Evolutionary conservation across 768 basidiomycete genomes (phyloP), one percentile per base, ranked within the genome.

Genomic region (Mycena vitilis): DNA sequence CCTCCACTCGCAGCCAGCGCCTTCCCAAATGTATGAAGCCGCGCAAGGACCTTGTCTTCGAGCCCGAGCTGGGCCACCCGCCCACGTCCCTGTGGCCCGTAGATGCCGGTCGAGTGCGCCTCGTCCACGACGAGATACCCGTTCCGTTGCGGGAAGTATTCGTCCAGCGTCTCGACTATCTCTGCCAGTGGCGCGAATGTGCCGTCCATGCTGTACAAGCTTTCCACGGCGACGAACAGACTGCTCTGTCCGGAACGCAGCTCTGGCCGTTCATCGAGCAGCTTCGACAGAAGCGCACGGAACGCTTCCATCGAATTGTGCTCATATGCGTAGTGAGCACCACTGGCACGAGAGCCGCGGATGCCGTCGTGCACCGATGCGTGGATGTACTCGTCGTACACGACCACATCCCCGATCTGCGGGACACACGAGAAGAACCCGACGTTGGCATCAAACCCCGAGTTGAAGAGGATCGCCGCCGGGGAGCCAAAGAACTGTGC

Each of bases 191-290:
- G 95, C 0, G 92, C 85, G 66, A 97, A 86, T 34, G 95, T 97
- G 16, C 97, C 97, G 72, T 99, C 97, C 97, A 99, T 99, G 64
- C 91, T 94, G 73, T 98, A 98, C 52, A 98, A 78, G 44, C 89
- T 91, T 83, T 99, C 97, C 9, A 98, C 90, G 0, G 94, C 90
- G 15, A 99, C 78, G 74, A 96, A 98, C 4, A 94, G 79, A 72
- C 82, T 90, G 59, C 48, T 69, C 34, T 79, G 76, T 0, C 87
- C 88, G 0, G 71, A 66, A 62, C 70, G 72, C 18, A 89, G 73
- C 44, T 75, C 79, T 0, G 77, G 74, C n/a, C 78, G 75, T 53
- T 82, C 80, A 3, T 75, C 61, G 20, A 81, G 66, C 49, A 92
- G 79, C 16, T 73, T 73, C 2, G 65, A 53, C 4, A 97, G 74